phyloP scores from a whole-genome alignment of 2,329 filamentous ascomycete genomes.

The Colletotrichum eleusines region DNA sequence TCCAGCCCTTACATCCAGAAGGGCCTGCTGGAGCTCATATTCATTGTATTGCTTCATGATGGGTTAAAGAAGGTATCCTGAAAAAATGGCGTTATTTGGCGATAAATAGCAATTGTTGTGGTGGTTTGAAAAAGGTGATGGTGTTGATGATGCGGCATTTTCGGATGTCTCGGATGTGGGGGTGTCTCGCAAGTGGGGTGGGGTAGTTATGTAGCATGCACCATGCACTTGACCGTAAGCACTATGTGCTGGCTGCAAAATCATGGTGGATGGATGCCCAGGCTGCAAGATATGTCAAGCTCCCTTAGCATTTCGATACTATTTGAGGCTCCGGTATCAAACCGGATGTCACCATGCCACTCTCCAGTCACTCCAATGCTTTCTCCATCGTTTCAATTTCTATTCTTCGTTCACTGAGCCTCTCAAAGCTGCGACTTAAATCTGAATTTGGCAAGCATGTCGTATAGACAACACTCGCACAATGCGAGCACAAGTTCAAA shows the following conservation, averaged over 20 bases:
- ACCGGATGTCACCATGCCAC: constrained; percentile 16
- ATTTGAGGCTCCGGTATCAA: constrained; percentile 21
- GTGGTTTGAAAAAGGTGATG: no score
- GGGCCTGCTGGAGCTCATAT: no score
- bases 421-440: constrained; percentile 1
- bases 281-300: constrained; percentile 24
- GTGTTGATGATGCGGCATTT: no score
- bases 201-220: constrained; percentile 26
- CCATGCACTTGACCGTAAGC: constrained; percentile 15
- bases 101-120: no score
- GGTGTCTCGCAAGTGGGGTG: no score
- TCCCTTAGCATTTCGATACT: constrained; percentile 22
- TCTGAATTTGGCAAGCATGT: constrained; percentile 13
- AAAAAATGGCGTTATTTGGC: no score
- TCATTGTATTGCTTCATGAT: no score
- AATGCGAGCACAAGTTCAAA: constrained; percentile 32
- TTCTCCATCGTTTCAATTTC: background rate
- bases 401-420: background rate
- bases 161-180: no score
- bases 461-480: constrained; percentile 35
- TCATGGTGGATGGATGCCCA: constrained; percentile 9
- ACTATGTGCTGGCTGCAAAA: background rate
- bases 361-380: constrained; percentile 13
- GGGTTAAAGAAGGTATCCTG: no score
- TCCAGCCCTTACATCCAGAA: no score